Conservation (phyloP, 2,329 filamentous ascomycete genomes). For the Ophiostoma piceae region DNA sequence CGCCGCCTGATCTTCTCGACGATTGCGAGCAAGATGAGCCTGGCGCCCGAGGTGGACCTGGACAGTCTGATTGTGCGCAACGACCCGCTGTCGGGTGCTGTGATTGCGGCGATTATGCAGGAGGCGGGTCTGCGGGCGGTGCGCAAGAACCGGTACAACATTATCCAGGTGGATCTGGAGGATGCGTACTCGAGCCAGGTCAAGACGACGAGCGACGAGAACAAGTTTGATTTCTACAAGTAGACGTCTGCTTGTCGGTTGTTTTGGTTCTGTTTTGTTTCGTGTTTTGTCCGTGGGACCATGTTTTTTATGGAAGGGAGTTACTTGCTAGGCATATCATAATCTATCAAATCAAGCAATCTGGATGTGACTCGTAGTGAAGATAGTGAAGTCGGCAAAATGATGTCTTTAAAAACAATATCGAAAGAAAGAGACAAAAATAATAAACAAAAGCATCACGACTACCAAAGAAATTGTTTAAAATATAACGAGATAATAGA, state of each 20-base stretch:
- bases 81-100: constrained; percentile 87
- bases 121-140: constrained; percentile 92
- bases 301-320: constrained; percentile 3
- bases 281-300: neutral
- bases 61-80: constrained; percentile 96
- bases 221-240: constrained; percentile 91
- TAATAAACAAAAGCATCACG: no score
- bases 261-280: neutral
- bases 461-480: no score
- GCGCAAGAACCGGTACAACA: constrained; percentile 97
- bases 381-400: no score
- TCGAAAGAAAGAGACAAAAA: no score
- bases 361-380: neutral
- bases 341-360: constrained; percentile 11
- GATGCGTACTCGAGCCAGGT: constrained; percentile 97
- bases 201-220: constrained; percentile 64
- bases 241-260: constrained; percentile 40
- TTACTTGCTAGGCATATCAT: constrained; percentile 11
- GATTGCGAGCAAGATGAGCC: constrained; percentile 95
- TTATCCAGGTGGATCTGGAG: constrained; percentile 94
- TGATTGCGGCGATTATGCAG: constrained; percentile 99
- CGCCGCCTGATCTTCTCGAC: constrained; percentile 93
- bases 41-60: constrained; percentile 92
- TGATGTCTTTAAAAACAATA: no score
- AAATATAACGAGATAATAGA: no score